phyloP scores from a whole-genome alignment of 1,284 basidiomycete species.

The Apiotrichum domesticum region DNA sequence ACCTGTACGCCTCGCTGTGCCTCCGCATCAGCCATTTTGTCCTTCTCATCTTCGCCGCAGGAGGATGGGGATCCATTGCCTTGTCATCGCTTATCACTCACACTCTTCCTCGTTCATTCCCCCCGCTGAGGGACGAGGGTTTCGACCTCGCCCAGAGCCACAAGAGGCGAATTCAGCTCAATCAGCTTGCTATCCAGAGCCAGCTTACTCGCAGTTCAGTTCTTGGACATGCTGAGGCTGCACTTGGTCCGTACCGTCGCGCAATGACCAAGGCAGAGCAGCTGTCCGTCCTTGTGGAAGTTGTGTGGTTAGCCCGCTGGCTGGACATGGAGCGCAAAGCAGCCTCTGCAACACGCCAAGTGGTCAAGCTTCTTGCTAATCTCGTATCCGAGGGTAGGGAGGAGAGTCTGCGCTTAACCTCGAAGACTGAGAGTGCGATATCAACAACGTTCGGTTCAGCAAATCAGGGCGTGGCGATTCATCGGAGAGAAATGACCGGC shows the following conservation, averaged over 20 bases:
- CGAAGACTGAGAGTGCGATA: neutral
- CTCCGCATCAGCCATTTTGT: slow-evolving; percentile 41
- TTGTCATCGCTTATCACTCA: slow-evolving; percentile 63
- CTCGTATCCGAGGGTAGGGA: slow-evolving; percentile 56
- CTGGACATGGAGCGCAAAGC: slow-evolving; percentile 79
- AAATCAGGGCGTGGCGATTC: slow-evolving; percentile 52
- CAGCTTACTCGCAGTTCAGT: slow-evolving; percentile 65
- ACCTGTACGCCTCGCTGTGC: slow-evolving; percentile 38
- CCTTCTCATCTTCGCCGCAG: slow-evolving; percentile 72
- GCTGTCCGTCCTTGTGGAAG: slow-evolving; percentile 61
- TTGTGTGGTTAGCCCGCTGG: slow-evolving; percentile 67
- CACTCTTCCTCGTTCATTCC: slow-evolving; percentile 52
- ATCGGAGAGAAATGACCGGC: slow-evolving; percentile 62
- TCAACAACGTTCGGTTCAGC: neutral
- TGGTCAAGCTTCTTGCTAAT: slow-evolving; percentile 70
- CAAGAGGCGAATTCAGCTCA: slow-evolving; percentile 49
- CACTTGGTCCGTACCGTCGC: slow-evolving; percentile 77
- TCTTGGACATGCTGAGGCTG: slow-evolving; percentile 57
- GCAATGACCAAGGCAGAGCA: slow-evolving; percentile 71
- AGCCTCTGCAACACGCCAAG: slow-evolving; percentile 73
- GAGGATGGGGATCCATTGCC: slow-evolving; percentile 77
- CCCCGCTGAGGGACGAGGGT: slow-evolving; percentile 27
- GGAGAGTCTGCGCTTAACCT: slow-evolving; percentile 17
- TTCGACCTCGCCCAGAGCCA: neutral
- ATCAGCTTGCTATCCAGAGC: slow-evolving; percentile 58